Evolutionary conservation across 139 green algal genomes (phyloP), one percentile per base, ranked within the genome.

Genomic region (Chlamydomonas schloesseri): DNA sequence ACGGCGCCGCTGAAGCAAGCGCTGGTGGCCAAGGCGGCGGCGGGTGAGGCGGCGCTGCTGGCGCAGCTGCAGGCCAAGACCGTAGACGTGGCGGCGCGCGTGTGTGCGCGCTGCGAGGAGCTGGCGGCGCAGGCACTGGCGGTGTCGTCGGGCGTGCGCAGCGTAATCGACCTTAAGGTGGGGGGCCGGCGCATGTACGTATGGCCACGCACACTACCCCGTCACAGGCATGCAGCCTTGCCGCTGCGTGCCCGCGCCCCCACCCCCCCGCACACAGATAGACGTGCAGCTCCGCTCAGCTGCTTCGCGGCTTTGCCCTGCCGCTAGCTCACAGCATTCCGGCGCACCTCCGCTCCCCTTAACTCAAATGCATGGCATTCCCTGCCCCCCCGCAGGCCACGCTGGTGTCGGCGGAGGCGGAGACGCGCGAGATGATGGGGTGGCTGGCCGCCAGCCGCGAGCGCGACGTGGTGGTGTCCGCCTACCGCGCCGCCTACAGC

Each of bases 351-450:
- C n/a, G n/a, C n/a, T n/a, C n/a, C n/a, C n/a, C n/a, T n/a, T n/a
- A n/a, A n/a, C n/a, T n/a, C n/a, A n/a, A n/a, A n/a, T n/a, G n/a
- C n/a, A n/a, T n/a, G n/a, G n/a, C n/a, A n/a, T n/a, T n/a, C n/a
- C 42, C 42, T 8, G 42, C 42, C 1, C 62, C 17, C 62, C 14
- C 28, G 64, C 75, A 88, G 81, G 71, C 71, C 57, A 70, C 84
- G 53, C 81, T 89, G 64, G 58, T 36, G 1, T 76, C 81, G 0
- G 71, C 50, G 3, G 89, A 92, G 79, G 79, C 86, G 14, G 89
- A 93, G 73, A 34, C 92, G 60, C 72, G 64, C 0, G 84, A 90
- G n/a, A 91, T 93, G 64, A 90, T 89, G 82, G 81, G 77, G 50
- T 91, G 90, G 68, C 58, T 87, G 18, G 60, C 58, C 8, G 83